Evolutionary conservation across 2,329 filamentous ascomycete genomes (phyloP), one percentile per base, ranked within the genome.

Genomic region (Aspergillus chevalieri): DNA sequence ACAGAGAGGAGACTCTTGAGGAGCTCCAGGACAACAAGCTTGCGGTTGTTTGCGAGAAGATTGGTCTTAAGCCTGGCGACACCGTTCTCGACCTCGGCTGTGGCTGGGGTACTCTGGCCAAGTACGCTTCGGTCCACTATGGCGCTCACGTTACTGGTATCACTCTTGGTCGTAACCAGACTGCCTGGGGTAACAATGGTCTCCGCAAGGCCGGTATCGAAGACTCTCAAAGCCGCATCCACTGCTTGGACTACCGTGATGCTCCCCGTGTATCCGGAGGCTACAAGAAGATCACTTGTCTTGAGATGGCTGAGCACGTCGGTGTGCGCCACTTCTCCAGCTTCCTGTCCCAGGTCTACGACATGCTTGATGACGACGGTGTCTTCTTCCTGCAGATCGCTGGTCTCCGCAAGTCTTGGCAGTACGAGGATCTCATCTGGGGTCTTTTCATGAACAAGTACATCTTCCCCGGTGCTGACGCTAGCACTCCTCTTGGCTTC

Each of bases 401-500:
- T 62, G 93, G 93, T 74, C 81, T 98, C 54, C 86, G 93, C 62
- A 94, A 94, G 78, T 78, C 81, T 56, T 97, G 93, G 93, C 93
- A 97, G 73, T 97, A 95, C 67, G 91, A 97, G 78, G 92, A 97
- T 74, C 81, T 96, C 46, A 87, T 92, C 71, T 97, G 93, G 93
- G 93, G 93, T 69, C 81, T 97, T 43, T 97, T 96, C 81, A 95
- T 97, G 90, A 97, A 97, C 85, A 96, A 95, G 78, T 95, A 97
- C 74, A 80, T 97, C 70, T 97, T 97, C 82, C 93, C 91, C 30
- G 93, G 93, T 68, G 93, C 93, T 46, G 93, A 97, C 68, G 93
- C 93, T 47, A 95, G 89, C 41, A 95, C 90, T 51, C 93, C 93
- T 46, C 83, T 98, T 44, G 89, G 89, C 60, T 93, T 85, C 73